Percentiles rank a stretch among this genome's conserved stretches.
phyloP scores from a whole-genome alignment of 1,284 basidiomycete species.

The Phellopilus nigrolimitatus region DNA sequence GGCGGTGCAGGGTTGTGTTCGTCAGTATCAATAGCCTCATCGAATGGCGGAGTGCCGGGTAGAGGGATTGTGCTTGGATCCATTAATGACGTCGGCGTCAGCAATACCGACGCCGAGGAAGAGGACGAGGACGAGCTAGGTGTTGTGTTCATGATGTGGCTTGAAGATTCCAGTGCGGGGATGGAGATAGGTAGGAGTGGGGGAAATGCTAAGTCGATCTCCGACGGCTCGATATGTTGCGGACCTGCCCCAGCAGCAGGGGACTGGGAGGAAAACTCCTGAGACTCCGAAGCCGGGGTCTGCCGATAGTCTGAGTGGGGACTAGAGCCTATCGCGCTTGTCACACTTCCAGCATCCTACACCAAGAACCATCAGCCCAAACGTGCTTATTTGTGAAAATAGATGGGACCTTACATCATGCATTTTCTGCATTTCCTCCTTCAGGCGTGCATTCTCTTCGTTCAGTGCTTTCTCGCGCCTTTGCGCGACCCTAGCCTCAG shows the following conservation, averaged over 20 bases:
- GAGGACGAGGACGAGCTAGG: slow-evolving; percentile 5
- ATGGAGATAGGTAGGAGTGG: slow-evolving; percentile 5
- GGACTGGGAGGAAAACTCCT: neutral
- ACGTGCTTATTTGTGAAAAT: no score
- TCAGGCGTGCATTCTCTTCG: slow-evolving; percentile 8
- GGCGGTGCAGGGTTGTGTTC: neutral
- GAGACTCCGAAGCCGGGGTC: neutral
- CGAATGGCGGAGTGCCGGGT: slow-evolving; percentile 6
- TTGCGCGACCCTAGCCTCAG: neutral
- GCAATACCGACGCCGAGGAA: neutral
- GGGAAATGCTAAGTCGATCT: slow-evolving; percentile 12
- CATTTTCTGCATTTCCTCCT: neutral
- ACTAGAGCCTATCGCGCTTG: neutral
- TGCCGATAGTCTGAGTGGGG: neutral
- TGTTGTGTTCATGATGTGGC: neutral
- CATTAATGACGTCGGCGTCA: slow-evolving; percentile 3
- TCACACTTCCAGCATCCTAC: neutral
- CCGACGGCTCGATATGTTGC: neutral
- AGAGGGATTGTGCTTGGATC: slow-evolving; percentile 13
- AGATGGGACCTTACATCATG: neutral
- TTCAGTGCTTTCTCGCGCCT: neutral
- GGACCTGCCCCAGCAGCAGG: neutral
- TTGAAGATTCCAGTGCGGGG: neutral
- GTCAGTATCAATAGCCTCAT: neutral
- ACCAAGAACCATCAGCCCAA: neutral